phyloP scores from a whole-genome alignment of 2,329 filamentous ascomycete species.

The Pyrenophora teres region DNA sequence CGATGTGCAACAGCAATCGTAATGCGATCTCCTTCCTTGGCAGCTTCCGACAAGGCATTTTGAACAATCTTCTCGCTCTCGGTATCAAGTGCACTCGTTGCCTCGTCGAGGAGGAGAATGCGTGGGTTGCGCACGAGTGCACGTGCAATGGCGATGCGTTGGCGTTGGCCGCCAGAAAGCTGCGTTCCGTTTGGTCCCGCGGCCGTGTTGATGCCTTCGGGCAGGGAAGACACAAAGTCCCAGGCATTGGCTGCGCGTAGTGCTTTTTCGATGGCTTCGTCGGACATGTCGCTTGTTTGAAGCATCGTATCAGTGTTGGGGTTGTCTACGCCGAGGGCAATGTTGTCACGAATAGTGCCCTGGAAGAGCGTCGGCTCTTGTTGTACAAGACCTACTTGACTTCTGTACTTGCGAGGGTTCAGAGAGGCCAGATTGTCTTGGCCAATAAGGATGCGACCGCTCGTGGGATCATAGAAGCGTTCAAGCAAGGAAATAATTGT shows the following conservation, averaged over 20 bases:
- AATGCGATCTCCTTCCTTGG: conserved; percentile 47
- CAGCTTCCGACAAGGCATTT: conserved; percentile 40
- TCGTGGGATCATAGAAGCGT: conserved; percentile 85
- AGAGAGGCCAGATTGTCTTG: conserved; percentile 64
- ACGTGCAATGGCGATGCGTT: conserved; percentile 50
- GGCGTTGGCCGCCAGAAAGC: conserved; percentile 49
- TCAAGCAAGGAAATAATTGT: conserved; percentile 91
- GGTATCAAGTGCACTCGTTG: conserved; percentile 37
- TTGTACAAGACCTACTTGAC: conserved; percentile 69
- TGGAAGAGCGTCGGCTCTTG: conserved; percentile 55
- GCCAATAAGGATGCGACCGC: conserved; percentile 66
- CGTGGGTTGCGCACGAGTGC: conserved; percentile 50
- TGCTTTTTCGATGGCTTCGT: conserved; percentile 63
- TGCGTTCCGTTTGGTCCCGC: conserved; percentile 30
- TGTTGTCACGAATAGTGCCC: conserved; percentile 54
- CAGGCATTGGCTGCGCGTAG: conserved; percentile 64
- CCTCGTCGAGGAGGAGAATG: conserved; percentile 30
- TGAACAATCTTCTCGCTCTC: conserved; percentile 48
- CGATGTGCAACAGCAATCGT: conserved; percentile 77
- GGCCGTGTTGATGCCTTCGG: conserved; percentile 57
- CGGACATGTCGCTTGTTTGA: background rate
- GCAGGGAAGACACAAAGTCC: conserved; percentile 22
- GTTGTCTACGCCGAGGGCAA: conserved; percentile 25
- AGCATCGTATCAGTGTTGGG: background rate
- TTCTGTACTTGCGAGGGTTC: conserved; percentile 55